Evolutionary conservation across 257 asterid genomes (phyloP).

Genomic region (Solanum pennellii): DNA sequence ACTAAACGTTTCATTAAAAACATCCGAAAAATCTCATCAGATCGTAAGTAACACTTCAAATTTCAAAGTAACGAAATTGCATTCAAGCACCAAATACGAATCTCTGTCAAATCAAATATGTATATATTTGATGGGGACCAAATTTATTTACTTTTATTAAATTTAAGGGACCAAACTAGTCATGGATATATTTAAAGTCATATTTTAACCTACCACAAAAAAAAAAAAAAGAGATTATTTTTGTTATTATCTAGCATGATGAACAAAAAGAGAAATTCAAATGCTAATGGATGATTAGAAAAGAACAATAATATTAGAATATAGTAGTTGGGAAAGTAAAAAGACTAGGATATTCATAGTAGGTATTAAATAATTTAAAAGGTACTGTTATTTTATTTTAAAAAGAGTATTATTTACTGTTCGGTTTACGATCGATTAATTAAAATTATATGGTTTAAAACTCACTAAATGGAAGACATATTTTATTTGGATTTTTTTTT

Average conservation of each 20-base stretch:
- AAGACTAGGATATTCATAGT: background rate
- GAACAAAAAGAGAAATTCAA: background rate
- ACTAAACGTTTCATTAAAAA: background rate
- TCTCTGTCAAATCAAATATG: background rate
- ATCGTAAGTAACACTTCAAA: background rate
- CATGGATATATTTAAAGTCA: background rate
- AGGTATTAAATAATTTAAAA: background rate
- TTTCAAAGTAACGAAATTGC: background rate
- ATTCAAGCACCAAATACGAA: background rate
- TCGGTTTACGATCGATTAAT: fast-evolving
- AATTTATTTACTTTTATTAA: background rate
- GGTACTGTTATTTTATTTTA: background rate
- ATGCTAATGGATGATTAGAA: background rate
- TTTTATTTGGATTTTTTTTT: background rate
- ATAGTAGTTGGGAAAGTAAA: background rate
- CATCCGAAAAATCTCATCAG: background rate
- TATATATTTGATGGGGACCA: background rate
- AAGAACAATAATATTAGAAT: background rate
- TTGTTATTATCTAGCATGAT: background rate
- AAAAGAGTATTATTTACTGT: background rate
- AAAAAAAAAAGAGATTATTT: background rate
- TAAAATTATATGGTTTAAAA: background rate
- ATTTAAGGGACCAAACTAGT: background rate
- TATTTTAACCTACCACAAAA: background rate
- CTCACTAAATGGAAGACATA: fast-evolving